Evolutionary conservation across 2,329 filamentous ascomycete species (phyloP), one percentile per base, ranked within the genome.

Genomic region (Byssothecium circinans): DNA sequence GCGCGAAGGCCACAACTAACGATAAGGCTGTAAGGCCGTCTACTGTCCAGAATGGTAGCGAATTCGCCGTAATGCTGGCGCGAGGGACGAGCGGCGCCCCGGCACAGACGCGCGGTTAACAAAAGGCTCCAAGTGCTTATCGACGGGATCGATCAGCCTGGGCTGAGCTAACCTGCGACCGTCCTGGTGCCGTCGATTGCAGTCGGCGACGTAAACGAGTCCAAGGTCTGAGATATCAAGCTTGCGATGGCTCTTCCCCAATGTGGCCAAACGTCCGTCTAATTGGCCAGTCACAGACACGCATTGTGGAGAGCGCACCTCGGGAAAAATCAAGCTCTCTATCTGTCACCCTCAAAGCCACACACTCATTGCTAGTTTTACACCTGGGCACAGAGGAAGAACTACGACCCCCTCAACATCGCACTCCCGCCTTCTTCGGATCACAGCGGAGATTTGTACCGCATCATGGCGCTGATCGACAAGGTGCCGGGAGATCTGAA

Each of bases 401-500:
- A 5, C 5, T 25, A 25, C 35, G 35, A 4, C 20, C 18, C n/a
- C 18, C 18, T 22, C 23, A 5, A 25, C 10, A 25, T 32, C 25
- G 25, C 25, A 27, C 25, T 6, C 25, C 25, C 7, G 11, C 6
- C 11, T 27, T 11, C 25, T 11, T 27, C 25, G 34, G 36, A 20
- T 27, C 42, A 47, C 29, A 14, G 41, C 15, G 29, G 6, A 32
- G 7, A 32, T 32, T 12, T 32, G 29, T 32, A 7, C 29, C 29
- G 55, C 49, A 53, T 52, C 55, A 86, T 86, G 82, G 74, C 79
- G 6, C 73, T 78, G 45, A 70, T 91, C 56, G 85, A 87, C 65
- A 81, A 80, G 63, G 79, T 92, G 43, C 82, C 84, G 3, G 86
- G 86, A 23, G 79, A 83, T 56, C 78, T 86, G 53, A 83, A 88